These are phyloP conservation scores for Hymenoscyphus scutula DNA, from an alignment of 2,329 filamentous ascomycete genomes.

Conservation along the genomic window DNA sequence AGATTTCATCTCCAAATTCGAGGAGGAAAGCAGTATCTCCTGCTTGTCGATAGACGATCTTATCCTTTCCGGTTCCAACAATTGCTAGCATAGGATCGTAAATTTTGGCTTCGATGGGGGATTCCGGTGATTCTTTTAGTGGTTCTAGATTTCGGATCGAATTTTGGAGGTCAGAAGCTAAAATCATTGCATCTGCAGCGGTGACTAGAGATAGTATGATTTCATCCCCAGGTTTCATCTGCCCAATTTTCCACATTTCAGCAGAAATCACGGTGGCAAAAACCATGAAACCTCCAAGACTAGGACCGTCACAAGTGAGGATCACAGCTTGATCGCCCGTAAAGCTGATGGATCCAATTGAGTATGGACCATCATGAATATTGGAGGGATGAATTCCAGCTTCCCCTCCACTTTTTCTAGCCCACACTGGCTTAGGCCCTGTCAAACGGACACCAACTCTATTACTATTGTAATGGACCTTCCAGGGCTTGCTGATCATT, in stretches of 20 bases:
- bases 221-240: slow-evolving; percentile 57
- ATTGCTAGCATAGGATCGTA: not conserved
- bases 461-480: slow-evolving; percentile 59
- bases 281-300: slow-evolving; percentile 59
- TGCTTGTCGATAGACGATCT: slow-evolving; percentile 21
- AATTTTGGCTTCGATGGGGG: slow-evolving; percentile 14
- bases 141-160: slow-evolving; percentile 44
- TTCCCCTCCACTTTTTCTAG: slow-evolving; percentile 57
- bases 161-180: slow-evolving; percentile 41
- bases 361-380: slow-evolving; percentile 58
- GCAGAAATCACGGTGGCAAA: slow-evolving; percentile 54
- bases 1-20: slow-evolving; percentile 43
- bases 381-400: slow-evolving; percentile 62
- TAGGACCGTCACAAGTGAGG: slow-evolving; percentile 57
- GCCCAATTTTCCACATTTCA: slow-evolving; percentile 61
- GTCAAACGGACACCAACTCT: slow-evolving; percentile 59
- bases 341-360: slow-evolving; percentile 55
- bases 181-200: slow-evolving; percentile 49
- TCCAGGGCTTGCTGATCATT: slow-evolving; percentile 57
- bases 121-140: not conserved
- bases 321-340: slow-evolving; percentile 61
- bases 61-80: slow-evolving; percentile 13
- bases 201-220: slow-evolving; percentile 50
- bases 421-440: slow-evolving; percentile 58
- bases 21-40: slow-evolving; percentile 36